Conservation (phyloP, 768 basidiomycete species). For the Coprinopsis strossmayeri region DNA sequence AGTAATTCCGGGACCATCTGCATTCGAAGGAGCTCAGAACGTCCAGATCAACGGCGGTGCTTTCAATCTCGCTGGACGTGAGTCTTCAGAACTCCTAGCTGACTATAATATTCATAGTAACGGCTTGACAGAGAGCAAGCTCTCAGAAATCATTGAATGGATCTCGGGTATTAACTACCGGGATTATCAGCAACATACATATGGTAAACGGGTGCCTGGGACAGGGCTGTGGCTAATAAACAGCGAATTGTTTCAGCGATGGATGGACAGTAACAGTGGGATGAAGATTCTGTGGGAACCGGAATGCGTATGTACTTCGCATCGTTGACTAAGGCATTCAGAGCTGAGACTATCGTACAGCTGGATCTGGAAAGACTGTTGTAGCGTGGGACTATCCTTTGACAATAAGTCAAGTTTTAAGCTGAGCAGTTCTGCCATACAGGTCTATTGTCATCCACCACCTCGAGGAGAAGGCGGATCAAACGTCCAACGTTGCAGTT, state of each 20-base stretch:
- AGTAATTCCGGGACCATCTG: too few relatives aligned
- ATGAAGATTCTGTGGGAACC: background rate
- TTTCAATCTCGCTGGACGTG: background rate
- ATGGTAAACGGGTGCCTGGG: background rate
- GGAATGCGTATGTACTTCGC: conserved; percentile 1
- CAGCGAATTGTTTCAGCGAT: background rate
- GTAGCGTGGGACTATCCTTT: background rate
- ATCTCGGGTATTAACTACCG: background rate
- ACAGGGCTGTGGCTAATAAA: background rate
- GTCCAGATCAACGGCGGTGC: background rate
- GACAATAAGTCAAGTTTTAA: background rate
- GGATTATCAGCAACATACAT: background rate
- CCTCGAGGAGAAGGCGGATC: background rate
- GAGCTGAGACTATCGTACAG: background rate
- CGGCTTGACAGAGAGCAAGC: background rate
- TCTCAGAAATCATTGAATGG: background rate
- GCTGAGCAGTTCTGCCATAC: background rate
- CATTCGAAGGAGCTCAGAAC: background rate
- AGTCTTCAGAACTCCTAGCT: background rate
- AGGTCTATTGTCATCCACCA: background rate
- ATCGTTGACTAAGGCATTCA: background rate
- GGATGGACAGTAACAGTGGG: background rate
- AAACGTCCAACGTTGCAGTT: background rate
- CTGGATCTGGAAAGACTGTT: conserved; percentile 5
- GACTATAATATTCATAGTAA: background rate